Base-by-base conservation (phyloP, 2,329 filamentous ascomycete species). In the Penicillium corylophilum region DNA sequence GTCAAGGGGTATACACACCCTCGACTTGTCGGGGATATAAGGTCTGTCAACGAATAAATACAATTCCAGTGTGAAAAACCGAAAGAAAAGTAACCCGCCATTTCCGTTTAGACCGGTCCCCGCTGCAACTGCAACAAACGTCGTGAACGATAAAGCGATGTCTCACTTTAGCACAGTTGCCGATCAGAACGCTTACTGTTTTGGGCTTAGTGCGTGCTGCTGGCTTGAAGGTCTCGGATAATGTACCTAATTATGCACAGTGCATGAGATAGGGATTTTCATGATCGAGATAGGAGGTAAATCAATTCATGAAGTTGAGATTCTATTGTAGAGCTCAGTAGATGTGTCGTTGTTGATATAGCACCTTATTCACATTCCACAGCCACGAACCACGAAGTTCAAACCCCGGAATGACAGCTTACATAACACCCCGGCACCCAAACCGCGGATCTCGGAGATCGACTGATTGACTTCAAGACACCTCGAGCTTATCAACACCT, bases 141-240 rank as follows among this genome's bases (percentile, higher is more conserved):
- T 49, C 38, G 35, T 20, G 9, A 20, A 38, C 18, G 47, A 55
- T 36, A 57, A 47, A 50, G 36, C 23, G 38, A 54, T 61, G 60
- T 62, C 58, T 62, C 54, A 61, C 51, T 49, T 39, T 50, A 38
- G 52, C 39, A 46, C 36, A 40, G 45, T 33, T 33, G 50, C 42
- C 44, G 51, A 55, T 57, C 54, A 48, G 26, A 26, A 53, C 53
- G 53, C 51, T 60, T 54, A 49, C 45, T 46, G 13, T 0, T 23
- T 53, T 40, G 12, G 55, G 59, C 24, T 42, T 61, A 58, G 55
- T 41, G 33, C 13, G 23, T 35, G n/a, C 20, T 47, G 38, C 49
- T 44, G 46, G 55, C 50, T 46, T 48, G 47, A 38, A 28, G 18
- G 23, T 18, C 22, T 36, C 23, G 42, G 24, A 23, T 33, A 36